phyloP scores from a whole-genome alignment of 257 asterid species.

The Solanum clarkiae region DNA sequence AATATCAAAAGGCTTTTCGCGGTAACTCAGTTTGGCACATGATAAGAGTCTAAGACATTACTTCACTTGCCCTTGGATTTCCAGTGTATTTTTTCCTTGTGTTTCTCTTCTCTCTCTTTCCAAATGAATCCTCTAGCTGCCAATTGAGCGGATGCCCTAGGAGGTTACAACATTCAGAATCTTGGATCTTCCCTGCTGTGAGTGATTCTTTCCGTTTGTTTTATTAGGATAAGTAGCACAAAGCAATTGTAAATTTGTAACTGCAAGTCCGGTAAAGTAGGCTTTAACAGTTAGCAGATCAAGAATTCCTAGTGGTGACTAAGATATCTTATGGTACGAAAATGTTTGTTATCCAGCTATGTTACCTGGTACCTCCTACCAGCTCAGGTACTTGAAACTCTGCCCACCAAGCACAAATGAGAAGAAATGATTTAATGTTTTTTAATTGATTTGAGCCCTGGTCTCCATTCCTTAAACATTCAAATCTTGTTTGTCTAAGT shows the following conservation, averaged over 20 bases:
- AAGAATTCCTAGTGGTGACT: neutral
- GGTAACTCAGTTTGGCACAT: neutral
- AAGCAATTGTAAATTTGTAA: neutral
- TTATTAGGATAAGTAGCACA: neutral
- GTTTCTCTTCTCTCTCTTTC: neutral
- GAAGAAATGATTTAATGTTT: neutral
- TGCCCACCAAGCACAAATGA: neutral
- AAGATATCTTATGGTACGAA: neutral
- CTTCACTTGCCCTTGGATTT: neutral
- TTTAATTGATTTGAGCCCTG: neutral
- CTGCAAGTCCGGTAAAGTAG: neutral
- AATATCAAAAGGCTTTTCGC: neutral
- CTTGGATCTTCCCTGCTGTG: neutral
- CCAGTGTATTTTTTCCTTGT: neutral
- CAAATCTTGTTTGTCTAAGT: neutral
- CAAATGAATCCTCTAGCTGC: neutral
- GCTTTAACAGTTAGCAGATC: neutral
- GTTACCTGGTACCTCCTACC: neutral
- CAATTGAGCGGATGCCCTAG: neutral
- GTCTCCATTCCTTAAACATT: neutral
- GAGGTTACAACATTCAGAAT: neutral
- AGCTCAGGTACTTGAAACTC: neutral
- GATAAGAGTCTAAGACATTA: neutral
- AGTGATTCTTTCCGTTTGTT: neutral
- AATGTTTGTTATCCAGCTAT: neutral